Evolutionary conservation across 129 eudicot genomes (phyloP), one percentile per base, ranked within the genome.

Genomic region (Ambrosia trifida): DNA sequence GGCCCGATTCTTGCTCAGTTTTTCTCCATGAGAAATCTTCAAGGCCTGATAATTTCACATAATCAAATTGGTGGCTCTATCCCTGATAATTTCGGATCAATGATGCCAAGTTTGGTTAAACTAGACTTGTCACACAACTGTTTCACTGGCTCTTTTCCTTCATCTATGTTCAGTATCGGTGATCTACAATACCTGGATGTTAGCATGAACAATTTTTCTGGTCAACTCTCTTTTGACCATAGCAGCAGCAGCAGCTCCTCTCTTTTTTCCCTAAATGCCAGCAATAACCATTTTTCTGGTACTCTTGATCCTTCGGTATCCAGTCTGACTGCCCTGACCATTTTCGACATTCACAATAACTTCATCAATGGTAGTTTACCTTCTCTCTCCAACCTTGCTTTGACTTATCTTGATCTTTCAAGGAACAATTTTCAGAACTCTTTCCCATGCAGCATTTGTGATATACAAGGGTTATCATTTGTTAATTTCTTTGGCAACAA

Each of bases 391-490:
- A 75, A 56, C 69, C 90, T 93, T 49, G 88, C 84, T 58, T 84
- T 93, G 87, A 89, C 95, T 36, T 87, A 89, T 80, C 92, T 93
- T 30, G 96, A 93, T 83, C 68, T 93, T 49, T 93, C 98, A 33
- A 70, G 53, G 43, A 93, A 93, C 81, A 50, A 74, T 30, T 87
- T 93, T 57, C 85, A 69, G 24, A 72, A 67, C 62, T 67, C 75
- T 11, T 85, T 93, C 57, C 98, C 92, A 0, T 86, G 96, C 74
- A 85, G 79, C 54, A 79, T 93, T 32, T 93, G 98, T 64, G 67
- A 68, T 19, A 87, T 85, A 46, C 67, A 70, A 66, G 98, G 96
- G 59, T 85, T 93, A 38, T 60, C 81, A 12, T 89, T 68, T 69
- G 75, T 82, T 31, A 83, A 79, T 73, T 86, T 83, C 72, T 74